Evolutionary conservation across 2,329 filamentous ascomycete genomes (phyloP).

Genomic region (Didymella glomerata): DNA sequence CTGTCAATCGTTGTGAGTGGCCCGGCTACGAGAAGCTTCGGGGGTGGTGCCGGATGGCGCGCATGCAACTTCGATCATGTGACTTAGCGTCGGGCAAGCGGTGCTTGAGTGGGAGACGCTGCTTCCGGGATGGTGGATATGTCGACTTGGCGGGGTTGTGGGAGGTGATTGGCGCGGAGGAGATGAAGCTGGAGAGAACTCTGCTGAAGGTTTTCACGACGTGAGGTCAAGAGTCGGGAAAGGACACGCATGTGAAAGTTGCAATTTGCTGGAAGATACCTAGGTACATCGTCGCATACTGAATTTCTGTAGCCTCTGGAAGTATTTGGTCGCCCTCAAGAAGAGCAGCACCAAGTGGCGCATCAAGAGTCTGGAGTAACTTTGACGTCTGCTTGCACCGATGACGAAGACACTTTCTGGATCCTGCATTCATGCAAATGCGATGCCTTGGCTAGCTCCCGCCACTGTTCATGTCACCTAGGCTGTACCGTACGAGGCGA

Average conservation of each 20-base stretch:
- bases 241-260: not conserved
- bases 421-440: no score
- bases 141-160: conserved; percentile 13
- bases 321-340: no score
- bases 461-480: no score
- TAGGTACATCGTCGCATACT: not conserved
- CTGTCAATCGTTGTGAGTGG: conserved; percentile 16
- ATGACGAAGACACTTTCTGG: no score
- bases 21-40: conserved; percentile 1
- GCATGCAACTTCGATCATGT: conserved; percentile 21
- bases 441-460: no score
- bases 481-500: no score
- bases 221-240: not conserved
- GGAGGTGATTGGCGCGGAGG: conserved; percentile 14
- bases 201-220: conserved; percentile 10
- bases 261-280: not conserved
- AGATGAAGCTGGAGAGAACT: conserved; percentile 20
- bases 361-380: no score
- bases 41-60: conserved; percentile 19
- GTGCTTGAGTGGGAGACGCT: conserved; percentile 2
- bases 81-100: conserved; percentile 14
- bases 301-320: no score
- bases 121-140: conserved; percentile 1
- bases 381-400: no score
- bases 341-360: no score